Evolutionary conservation across 305 asterid genomes (phyloP), one percentile per base, ranked within the genome.

Genomic region (Monarda citriodora): DNA sequence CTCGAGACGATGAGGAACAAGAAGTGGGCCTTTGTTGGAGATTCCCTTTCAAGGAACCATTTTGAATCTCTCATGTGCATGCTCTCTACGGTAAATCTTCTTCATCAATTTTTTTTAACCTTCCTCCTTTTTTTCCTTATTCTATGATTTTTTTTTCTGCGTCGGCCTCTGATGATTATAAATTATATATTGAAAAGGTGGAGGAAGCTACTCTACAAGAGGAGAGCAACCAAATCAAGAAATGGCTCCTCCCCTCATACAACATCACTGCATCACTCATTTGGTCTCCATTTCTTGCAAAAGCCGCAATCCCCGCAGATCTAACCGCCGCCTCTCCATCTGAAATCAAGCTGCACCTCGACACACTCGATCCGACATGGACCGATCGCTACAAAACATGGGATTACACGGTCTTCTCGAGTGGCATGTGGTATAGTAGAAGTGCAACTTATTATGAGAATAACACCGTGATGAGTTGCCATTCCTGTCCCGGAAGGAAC

Each of bases 241-340:
- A 66, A 79, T 90, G 97, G 99, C 17, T 71, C 63, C 74, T 90
- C 69, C 88, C 95, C 5, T 78, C 77, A 1, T 65, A 81, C 93
- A 94, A 91, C 58, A 68, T 90, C 66, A 79, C 89, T 0, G 50
- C 81, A 25, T 81, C 93, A 5, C 76, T 75, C 14, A 68, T 91
- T 37, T 94, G 99, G 99, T 86, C 98, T 37, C 98, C 99, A 21
- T 86, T 86, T 68, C 85, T 94, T 5, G 95, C 91, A 1, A 50
- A 91, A 65, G 88, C 98, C 2, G 68, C 66, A 40, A 93, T 84
- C 38, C 82, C 77, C 3, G 84, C 80, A 68, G 87, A 89, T 61
- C 32, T 55, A 4, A 70, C 81, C 25, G 90, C 86, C 0, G 75
- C 72, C n/a, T 77, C 91, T 9, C 67, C 85, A 7, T 73, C 93